Evolutionary conservation across 1,284 basidiomycete genomes (phyloP), one percentile per base, ranked within the genome.

Genomic region (Microbotryum violaceum): DNA sequence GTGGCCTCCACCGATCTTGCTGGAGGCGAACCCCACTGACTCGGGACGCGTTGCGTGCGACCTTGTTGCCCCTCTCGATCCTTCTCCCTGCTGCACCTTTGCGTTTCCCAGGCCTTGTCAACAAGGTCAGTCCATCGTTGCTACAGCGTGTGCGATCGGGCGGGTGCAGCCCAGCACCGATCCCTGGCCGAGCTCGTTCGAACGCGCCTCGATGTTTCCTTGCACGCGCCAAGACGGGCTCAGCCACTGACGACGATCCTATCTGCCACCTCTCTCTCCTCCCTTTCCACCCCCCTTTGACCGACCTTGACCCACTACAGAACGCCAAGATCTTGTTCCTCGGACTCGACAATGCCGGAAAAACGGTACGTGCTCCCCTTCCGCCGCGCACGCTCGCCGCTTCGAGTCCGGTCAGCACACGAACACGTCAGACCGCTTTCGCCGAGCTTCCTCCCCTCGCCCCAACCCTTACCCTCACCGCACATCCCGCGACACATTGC

Each of bases 251-350:
- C 48, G 48, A 4, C 29, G 25, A 27, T 6, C 27, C 27, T 6
- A 27, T 27, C 27, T 27, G 27, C 27, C 27, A 27, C 27, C 27
- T 27, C 23, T 49, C 47, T 21, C 44, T 6, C 18, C 47, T 16
- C 16, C 31, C 16, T 7, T n/a, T n/a, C n/a, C n/a, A n/a, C n/a
- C n/a, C n/a, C n/a, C n/a, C n/a, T n/a, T n/a, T n/a, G n/a, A n/a
- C n/a, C 48, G 29, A 10, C 29, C 14, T 50, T 29, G 20, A 6
- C 31, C 31, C 31, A 31, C 31, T 18, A 37, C 50, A 68, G 86
- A 97, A 96, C 75, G 94, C 94, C 70, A 98, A 98, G 84, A 97
- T 99, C 77, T 84, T 99, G 70, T 99, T 99, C 85, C 84, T 97
- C 60, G 96, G 96, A 73, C 84, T 98, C 58, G 96, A 71, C 62